Conservation (phyloP, 352 stramenopile genomes). For the Achlya hypogyna region DNA sequence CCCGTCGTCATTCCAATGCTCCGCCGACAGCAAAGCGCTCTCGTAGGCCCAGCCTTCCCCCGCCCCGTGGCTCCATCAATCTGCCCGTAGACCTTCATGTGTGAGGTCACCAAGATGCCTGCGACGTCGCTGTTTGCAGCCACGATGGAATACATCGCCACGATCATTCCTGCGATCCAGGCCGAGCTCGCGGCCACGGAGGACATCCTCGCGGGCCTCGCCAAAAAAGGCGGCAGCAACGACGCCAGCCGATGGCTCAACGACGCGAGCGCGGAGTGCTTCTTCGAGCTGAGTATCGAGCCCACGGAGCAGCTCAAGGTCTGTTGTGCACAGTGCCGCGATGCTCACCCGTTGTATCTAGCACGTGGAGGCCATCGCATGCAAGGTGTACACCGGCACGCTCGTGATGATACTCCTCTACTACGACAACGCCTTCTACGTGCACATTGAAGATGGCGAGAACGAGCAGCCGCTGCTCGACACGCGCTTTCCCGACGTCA, state of each 20-base stretch:
- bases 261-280: slow-evolving; percentile 81
- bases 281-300: slow-evolving; percentile 87
- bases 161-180: slow-evolving; percentile 77
- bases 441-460: slow-evolving; percentile 81
- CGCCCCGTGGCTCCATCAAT: neutral
- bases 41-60: slow-evolving; percentile 35
- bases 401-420: slow-evolving; percentile 90
- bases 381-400: slow-evolving; percentile 88
- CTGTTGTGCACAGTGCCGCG: neutral
- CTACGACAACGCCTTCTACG: slow-evolving; percentile 88
- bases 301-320: slow-evolving; percentile 58
- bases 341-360: slow-evolving; percentile 21
- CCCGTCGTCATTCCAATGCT: slow-evolving; percentile 91
- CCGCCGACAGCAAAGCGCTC: slow-evolving; percentile 84
- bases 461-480: slow-evolving; percentile 89
- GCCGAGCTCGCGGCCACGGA: slow-evolving; percentile 77
- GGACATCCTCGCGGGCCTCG: slow-evolving; percentile 64
- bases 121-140: slow-evolving; percentile 82
- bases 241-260: slow-evolving; percentile 82
- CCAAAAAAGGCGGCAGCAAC: slow-evolving; percentile 37
- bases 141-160: slow-evolving; percentile 81
- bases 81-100: slow-evolving; percentile 77
- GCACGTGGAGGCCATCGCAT: slow-evolving; percentile 90
- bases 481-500: slow-evolving; percentile 91
- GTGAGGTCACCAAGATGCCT: slow-evolving; percentile 84